phyloP scores from a whole-genome alignment of 1,284 basidiomycete species.

The Lignosus rhinocerotis region DNA sequence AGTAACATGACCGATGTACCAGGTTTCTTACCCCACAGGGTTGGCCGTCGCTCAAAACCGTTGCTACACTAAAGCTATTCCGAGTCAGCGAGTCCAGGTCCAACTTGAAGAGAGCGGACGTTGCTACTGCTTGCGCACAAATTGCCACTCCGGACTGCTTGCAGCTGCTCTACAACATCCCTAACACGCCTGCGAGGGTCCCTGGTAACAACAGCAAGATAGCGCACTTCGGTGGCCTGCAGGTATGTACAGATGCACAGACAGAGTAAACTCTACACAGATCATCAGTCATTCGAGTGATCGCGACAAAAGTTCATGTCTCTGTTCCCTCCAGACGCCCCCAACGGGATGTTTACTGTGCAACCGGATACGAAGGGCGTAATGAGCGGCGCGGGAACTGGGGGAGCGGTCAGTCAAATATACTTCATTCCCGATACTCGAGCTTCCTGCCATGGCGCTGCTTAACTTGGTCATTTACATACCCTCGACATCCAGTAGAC shows the following conservation, averaged over 20 bases:
- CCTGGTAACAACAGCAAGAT: conserved; percentile 45
- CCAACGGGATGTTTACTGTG: not conserved
- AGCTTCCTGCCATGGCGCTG: too few species aligned
- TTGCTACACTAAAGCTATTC: too few species aligned
- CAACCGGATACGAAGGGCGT: conserved; percentile 1
- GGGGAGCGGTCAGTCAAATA: conserved; percentile 19
- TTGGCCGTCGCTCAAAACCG: too few species aligned
- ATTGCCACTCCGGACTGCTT: too few species aligned
- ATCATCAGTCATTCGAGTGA: not conserved
- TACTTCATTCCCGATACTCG: not conserved
- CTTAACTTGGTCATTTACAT: too few species aligned
- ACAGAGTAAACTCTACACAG: not conserved
- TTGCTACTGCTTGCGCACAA: too few species aligned
- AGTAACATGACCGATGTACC: too few species aligned
- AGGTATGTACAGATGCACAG: conserved; percentile 25
- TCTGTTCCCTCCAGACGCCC: conserved; percentile 47
- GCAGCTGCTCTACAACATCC: conserved; percentile 39
- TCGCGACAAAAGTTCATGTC: conserved; percentile 45
- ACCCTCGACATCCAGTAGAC: conserved; percentile 67
- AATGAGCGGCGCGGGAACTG: not conserved
- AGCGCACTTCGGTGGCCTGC: conserved; percentile 47
- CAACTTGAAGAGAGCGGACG: too few species aligned
- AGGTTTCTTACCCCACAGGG: too few species aligned
- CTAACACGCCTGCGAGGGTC: conserved; percentile 44
- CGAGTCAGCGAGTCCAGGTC: too few species aligned